Evolutionary conservation across 2,329 filamentous ascomycete species (phyloP).

Genomic region (Dactylella cylindrospora): DNA sequence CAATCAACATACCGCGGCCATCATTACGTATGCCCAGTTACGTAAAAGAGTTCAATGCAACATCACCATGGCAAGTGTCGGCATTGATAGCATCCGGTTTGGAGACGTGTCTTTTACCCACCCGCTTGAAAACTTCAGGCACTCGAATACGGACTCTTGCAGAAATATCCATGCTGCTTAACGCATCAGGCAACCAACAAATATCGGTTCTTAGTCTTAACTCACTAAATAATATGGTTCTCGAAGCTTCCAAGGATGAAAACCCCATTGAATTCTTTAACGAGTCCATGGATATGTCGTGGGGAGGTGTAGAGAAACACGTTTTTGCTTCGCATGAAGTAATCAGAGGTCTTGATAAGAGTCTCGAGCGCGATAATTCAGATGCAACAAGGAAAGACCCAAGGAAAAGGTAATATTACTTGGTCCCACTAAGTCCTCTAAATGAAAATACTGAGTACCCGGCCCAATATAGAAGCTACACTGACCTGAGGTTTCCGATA

Average conservation of each 20-base stretch:
- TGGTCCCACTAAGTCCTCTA: conserved; percentile 1
- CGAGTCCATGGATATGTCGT: conserved; percentile 32
- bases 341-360: conserved; percentile 31
- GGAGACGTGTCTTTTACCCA: conserved; percentile 29
- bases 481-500: conserved; percentile 68
- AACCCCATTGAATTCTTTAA: conserved; percentile 11
- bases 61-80: conserved; percentile 30
- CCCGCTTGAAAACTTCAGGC: conserved; percentile 21
- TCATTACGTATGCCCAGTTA: conserved; percentile 21
- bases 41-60: conserved; percentile 25
- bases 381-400: conserved; percentile 16
- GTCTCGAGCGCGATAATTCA: conserved; percentile 17
- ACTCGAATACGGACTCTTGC: conserved; percentile 19
- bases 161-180: conserved; percentile 23
- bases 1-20: conserved; percentile 32
- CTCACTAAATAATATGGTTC: conserved; percentile 2
- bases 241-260: conserved; percentile 14
- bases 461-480: conserved; percentile 45
- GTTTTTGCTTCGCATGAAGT: conserved; percentile 33
- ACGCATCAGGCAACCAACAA: conserved; percentile 34
- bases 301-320: conserved; percentile 36
- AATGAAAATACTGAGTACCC: conserved; percentile 15
- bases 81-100: conserved; percentile 29
- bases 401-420: conserved; percentile 35
- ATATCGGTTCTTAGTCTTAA: conserved; percentile 34